phyloP scores from a whole-genome alignment of 2,329 filamentous ascomycete genomes.

The Fusarium sp. region DNA sequence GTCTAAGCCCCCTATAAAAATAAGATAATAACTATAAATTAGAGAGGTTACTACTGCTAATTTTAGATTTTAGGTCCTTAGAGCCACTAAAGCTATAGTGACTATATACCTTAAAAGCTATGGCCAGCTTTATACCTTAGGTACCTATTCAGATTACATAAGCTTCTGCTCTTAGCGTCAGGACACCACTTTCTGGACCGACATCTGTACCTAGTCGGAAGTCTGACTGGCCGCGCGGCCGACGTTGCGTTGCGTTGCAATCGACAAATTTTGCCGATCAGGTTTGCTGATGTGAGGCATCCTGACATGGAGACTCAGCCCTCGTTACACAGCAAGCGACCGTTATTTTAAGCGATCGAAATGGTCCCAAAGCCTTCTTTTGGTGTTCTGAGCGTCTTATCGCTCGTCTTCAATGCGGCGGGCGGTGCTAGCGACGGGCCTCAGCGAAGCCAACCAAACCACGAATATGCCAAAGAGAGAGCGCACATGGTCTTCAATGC shows the following conservation, averaged over 20 bases:
- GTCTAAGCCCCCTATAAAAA: too few species aligned
- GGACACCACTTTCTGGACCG: too few species aligned
- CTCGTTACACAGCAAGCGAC: conserved; percentile 1
- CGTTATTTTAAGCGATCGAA: neutral
- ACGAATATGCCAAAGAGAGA: conserved; percentile 58
- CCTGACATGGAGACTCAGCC: neutral
- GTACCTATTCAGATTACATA: too few species aligned
- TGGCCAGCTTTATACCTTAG: too few species aligned
- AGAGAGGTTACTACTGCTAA: too few species aligned
- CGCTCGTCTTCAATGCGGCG: conserved; percentile 16
- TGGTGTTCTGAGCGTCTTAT: conserved; percentile 19
- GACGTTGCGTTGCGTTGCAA: neutral
- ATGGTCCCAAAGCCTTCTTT: conserved; percentile 34
- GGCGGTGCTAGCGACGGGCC: conserved; percentile 6
- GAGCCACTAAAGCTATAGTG: too few species aligned
- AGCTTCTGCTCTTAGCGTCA: too few species aligned
- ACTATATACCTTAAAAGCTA: too few species aligned
- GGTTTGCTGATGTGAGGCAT: conserved; percentile 9
- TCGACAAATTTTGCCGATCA: conserved; percentile 1
- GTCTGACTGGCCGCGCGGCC: conserved; percentile 39
- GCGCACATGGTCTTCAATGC: conserved; percentile 77
- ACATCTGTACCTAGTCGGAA: too few species aligned
- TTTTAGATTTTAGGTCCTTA: too few species aligned
- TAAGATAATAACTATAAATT: too few species aligned
- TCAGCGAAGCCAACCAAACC: conserved; percentile 49